Percentiles rank a stretch among this genome's conserved stretches.
Evolutionary conservation across 75 land plant species (phyloP).

Genomic region (Gnetum montanum): DNA sequence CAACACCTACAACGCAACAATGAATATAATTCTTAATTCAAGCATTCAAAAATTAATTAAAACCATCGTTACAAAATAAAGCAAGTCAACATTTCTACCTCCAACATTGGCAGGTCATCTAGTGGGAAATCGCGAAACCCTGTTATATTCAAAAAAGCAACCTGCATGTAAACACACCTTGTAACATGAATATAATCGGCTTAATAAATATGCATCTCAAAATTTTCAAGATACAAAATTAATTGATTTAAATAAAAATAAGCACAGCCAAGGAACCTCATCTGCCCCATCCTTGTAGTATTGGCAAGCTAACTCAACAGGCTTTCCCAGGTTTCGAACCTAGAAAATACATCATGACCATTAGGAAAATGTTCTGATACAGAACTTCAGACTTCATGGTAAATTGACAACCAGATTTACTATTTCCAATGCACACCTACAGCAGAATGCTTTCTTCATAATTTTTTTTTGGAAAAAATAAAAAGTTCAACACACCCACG

Average conservation of each 20-base stretch:
- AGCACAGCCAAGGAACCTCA: slow-evolving; percentile 39
- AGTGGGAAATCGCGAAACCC: slow-evolving; percentile 95
- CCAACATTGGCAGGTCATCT: slow-evolving; percentile 94
- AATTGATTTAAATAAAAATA: neutral
- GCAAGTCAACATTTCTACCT: slow-evolving; percentile 38
- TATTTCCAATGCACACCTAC: no score
- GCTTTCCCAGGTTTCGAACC: slow-evolving; percentile 98
- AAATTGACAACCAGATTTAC: no score
- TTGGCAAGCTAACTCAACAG: slow-evolving; percentile 88
- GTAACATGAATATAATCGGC: neutral
- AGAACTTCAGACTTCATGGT: no score
- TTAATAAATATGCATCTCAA: neutral
- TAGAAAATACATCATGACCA: no score
- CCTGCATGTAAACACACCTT: slow-evolving; percentile 27
- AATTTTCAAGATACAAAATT: neutral
- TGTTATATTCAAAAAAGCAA: slow-evolving; percentile 91
- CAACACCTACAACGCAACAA: slow-evolving; percentile 47
- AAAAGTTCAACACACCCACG: no score
- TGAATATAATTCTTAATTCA: neutral
- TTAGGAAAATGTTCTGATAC: no score
- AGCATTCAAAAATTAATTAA: no score
- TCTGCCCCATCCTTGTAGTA: slow-evolving; percentile 97
- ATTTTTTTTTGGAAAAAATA: no score
- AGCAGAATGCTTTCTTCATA: no score
- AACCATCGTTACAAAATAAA: neutral